These are phyloP conservation scores for Paracamarosporium sp. DNA, from an alignment of 2,329 filamentous ascomycete genomes.

Conservation along the genomic window DNA sequence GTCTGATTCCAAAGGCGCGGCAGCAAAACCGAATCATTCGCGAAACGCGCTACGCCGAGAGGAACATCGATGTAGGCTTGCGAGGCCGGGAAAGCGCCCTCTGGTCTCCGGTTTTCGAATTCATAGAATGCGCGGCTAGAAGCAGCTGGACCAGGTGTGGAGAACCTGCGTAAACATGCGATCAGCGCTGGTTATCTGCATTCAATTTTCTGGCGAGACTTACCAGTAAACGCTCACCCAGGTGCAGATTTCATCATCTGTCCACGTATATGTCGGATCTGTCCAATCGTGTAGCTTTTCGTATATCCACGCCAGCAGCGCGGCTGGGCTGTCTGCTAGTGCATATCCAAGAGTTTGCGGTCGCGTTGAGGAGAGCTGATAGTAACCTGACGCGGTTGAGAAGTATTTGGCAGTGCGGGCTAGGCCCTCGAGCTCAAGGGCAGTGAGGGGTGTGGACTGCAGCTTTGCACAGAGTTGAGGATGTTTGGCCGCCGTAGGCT, in stretches of 20 bases:
- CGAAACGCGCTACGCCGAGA: slow-evolving; percentile 28
- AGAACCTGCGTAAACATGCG: slow-evolving; percentile 54
- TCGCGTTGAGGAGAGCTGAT: slow-evolving; percentile 67
- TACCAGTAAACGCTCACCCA: slow-evolving; percentile 75
- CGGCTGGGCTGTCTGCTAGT: slow-evolving; percentile 73
- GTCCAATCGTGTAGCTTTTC: slow-evolving; percentile 83
- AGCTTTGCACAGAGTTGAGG: slow-evolving; percentile 5
- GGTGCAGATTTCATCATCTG: slow-evolving; percentile 75
- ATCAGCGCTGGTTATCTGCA: neutral
- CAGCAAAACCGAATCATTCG: slow-evolving; percentile 12
- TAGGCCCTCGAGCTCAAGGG: slow-evolving; percentile 59
- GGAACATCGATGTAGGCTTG: slow-evolving; percentile 5
- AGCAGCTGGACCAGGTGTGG: slow-evolving; percentile 71
- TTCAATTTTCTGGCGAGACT: neutral
- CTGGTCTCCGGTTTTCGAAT: slow-evolving; percentile 29
- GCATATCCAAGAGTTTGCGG: slow-evolving; percentile 76
- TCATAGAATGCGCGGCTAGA: slow-evolving; percentile 63
- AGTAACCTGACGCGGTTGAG: slow-evolving; percentile 65
- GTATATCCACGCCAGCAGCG: slow-evolving; percentile 77
- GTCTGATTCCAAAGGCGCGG: slow-evolving; percentile 15
- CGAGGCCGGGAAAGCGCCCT: slow-evolving; percentile 1
- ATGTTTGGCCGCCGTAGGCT: slow-evolving; percentile 2
- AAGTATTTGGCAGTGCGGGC: slow-evolving; percentile 64
- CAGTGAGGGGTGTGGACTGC: slow-evolving; percentile 64
- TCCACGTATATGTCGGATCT: slow-evolving; percentile 71